Percentiles rank a stretch among this genome's conserved stretches.
These are phyloP conservation scores for Wilhelminamyces savonicus DNA, from an alignment of 805 yeast species.

Conservation along the genomic window DNA sequence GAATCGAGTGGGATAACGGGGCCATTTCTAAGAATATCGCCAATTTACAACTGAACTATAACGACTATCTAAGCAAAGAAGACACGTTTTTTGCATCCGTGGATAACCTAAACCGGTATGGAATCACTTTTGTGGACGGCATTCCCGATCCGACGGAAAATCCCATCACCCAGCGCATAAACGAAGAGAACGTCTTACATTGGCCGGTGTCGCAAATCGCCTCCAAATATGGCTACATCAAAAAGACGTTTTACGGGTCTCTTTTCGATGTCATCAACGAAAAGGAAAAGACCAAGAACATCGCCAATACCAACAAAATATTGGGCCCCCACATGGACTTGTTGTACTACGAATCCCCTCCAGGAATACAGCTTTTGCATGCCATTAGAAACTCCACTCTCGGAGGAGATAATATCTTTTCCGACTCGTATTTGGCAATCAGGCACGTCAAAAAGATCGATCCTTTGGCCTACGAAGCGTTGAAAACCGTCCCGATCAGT, in stretches of 20 bases:
- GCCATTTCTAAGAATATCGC: slow-evolving; percentile 16
- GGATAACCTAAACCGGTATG: slow-evolving; percentile 45
- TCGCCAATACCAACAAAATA: slow-evolving; percentile 60
- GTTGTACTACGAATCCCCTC: slow-evolving; percentile 73
- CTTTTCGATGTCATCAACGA: slow-evolving; percentile 58
- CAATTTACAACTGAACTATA: slow-evolving; percentile 23
- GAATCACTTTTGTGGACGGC: slow-evolving; percentile 49
- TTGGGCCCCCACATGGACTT: slow-evolving; percentile 77
- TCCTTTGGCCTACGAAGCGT: slow-evolving; percentile 57
- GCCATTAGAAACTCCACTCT: slow-evolving; percentile 45
- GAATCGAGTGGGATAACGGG: slow-evolving; percentile 34
- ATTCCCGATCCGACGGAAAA: slow-evolving; percentile 39
- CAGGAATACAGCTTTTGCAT: slow-evolving; percentile 70
- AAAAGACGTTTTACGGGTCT: slow-evolving; percentile 65
- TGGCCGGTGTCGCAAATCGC: slow-evolving; percentile 41
- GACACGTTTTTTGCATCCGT: slow-evolving; percentile 32
- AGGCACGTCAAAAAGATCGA: slow-evolving; percentile 47
- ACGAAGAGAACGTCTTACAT: slow-evolving; percentile 33
- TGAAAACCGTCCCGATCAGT: slow-evolving; percentile 57
- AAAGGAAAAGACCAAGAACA: slow-evolving; percentile 46
- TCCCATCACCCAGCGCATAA: slow-evolving; percentile 19
- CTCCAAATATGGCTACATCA: slow-evolving; percentile 57
- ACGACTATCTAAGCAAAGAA: slow-evolving; percentile 30
- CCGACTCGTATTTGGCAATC: slow-evolving; percentile 67
- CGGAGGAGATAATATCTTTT: slow-evolving; percentile 67